A percentile compares a stretch with the other conserved stretches of the same genome.
phyloP scores from a whole-genome alignment of 1,139 yeast species.

The Saccharomyces hybrid region DNA sequence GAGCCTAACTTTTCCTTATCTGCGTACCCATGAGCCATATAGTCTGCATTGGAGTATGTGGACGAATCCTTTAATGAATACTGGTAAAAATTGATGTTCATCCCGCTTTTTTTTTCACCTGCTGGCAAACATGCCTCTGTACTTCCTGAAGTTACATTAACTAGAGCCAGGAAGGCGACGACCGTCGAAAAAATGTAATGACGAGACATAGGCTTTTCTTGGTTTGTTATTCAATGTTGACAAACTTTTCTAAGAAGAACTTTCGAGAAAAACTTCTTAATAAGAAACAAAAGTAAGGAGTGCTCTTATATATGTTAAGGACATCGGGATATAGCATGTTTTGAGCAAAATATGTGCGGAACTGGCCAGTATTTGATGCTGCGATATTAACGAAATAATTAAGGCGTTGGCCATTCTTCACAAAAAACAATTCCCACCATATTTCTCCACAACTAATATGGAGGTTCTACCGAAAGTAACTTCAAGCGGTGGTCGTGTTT shows the following conservation, averaged over 20 bases:
- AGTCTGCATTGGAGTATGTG: not conserved
- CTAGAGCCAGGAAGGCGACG: not conserved
- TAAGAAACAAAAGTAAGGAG: no score
- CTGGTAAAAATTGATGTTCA: no score
- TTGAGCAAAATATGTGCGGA: not conserved
- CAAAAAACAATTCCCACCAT: not conserved
- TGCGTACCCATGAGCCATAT: conserved; percentile 1
- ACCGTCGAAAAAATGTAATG: not conserved
- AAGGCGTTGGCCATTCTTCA: not conserved
- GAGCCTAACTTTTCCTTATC: not conserved
- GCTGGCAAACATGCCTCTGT: not conserved
- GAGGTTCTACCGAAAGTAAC: no score
- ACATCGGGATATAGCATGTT: not conserved
- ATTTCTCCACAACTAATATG: no score
- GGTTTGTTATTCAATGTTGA: not conserved
- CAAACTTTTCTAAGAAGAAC: no score
- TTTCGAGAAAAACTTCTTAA: no score
- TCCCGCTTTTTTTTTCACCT: no score
- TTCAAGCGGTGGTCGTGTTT: no score
- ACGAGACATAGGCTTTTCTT: not conserved
- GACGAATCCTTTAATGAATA: not conserved
- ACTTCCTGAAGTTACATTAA: not conserved
- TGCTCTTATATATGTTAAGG: not conserved
- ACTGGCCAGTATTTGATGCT: no score
- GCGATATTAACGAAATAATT: not conserved